These are phyloP conservation scores for Funneliformis caledonium DNA, from an alignment of 371 early-diverging fungal genomes.

Conservation along the genomic window DNA sequence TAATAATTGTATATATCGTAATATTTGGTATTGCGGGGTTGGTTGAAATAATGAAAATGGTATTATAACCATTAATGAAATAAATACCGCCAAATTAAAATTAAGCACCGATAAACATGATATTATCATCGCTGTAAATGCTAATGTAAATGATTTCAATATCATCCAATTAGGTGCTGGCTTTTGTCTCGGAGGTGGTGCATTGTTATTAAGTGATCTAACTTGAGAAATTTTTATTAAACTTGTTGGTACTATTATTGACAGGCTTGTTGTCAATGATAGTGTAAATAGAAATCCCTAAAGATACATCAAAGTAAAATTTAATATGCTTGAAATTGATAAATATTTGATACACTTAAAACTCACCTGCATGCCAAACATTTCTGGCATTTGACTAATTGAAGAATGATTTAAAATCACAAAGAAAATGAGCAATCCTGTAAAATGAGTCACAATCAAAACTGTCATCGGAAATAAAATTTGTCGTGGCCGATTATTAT, in stretches of 20 bases:
- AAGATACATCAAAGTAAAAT: background rate
- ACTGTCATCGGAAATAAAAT: constrained; percentile 24
- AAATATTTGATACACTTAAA: background rate
- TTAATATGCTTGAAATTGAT: background rate
- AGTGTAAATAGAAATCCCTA: constrained; percentile 1
- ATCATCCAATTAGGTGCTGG: constrained; percentile 54
- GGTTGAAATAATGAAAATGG: constrained; percentile 40
- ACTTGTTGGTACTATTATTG: background rate
- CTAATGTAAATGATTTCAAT: constrained; percentile 73
- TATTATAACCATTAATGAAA: constrained; percentile 61
- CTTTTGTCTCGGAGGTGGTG: background rate
- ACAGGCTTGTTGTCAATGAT: background rate
- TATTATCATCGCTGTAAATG: constrained; percentile 72
- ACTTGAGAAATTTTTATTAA: background rate
- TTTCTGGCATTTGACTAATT: background rate
- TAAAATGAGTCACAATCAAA: constrained; percentile 43
- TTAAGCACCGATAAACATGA: constrained; percentile 82
- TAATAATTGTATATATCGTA: constrained; percentile 29
- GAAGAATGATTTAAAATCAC: constrained; percentile 8
- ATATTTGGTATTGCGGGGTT: background rate
- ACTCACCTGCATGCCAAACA: background rate
- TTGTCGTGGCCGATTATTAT: constrained; percentile 28
- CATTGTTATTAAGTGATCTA: background rate
- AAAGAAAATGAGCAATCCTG: constrained; percentile 40
- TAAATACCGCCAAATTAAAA: constrained; percentile 78